Conservation (phyloP, 2,329 filamentous ascomycete genomes). For the Diaporthe humulicola region DNA sequence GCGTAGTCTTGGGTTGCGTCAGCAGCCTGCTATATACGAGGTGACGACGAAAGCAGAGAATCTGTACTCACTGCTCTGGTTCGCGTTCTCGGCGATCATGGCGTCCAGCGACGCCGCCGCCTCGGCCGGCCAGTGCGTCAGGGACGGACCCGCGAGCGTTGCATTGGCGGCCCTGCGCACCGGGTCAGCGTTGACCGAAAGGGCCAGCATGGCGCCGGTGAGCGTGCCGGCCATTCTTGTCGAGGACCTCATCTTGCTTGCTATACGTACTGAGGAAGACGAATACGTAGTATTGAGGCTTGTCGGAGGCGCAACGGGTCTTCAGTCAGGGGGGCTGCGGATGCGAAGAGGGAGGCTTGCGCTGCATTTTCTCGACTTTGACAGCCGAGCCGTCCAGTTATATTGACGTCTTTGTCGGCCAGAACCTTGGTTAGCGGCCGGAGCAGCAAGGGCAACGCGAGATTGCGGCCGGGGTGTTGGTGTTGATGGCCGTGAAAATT, state of each 20-base stretch:
- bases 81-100: slow-evolving; percentile 55
- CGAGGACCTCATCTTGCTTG: slow-evolving; percentile 19
- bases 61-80: slow-evolving; percentile 45
- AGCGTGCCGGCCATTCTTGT: slow-evolving; percentile 21
- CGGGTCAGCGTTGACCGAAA: slow-evolving; percentile 18
- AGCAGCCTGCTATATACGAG: not conserved
- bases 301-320: not conserved
- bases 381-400: not conserved
- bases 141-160: slow-evolving; percentile 38
- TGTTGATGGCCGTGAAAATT: slow-evolving; percentile 15
- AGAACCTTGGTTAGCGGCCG: not conserved
- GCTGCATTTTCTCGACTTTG: not conserved
- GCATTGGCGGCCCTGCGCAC: slow-evolving; percentile 17
- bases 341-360: not conserved
- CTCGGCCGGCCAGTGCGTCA: slow-evolving; percentile 52
- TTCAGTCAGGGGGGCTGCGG: not conserved
- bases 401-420: slow-evolving; percentile 12
- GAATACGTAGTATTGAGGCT: not conserved
- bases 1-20: slow-evolving; percentile 47
- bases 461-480: slow-evolving; percentile 25
- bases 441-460: slow-evolving; percentile 17
- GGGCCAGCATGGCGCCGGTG: slow-evolving; percentile 25
- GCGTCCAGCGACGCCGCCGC: slow-evolving; percentile 52
- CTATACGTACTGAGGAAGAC: not conserved
- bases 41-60: too few species aligned